phyloP scores from a whole-genome alignment of 148 eudicot species.

The Vaccinium vitisidaea region DNA sequence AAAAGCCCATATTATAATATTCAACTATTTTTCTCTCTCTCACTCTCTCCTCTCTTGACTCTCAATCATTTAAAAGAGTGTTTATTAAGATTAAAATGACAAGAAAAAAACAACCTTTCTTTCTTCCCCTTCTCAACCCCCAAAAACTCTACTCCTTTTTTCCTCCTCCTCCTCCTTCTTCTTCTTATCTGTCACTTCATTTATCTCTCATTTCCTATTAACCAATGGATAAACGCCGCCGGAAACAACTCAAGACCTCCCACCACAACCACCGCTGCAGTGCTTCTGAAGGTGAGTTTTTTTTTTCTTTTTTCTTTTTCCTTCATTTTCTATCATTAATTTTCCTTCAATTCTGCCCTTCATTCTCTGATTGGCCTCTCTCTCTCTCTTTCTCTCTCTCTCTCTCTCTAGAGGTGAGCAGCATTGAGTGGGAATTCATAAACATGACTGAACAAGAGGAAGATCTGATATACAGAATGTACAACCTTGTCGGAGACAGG shows the following conservation, averaged over 20 bases:
- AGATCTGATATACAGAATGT: slow-evolving; percentile 42
- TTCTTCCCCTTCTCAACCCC: background rate
- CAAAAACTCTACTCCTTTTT: background rate
- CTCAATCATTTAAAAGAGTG: background rate
- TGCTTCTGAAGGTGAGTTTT: slow-evolving; percentile 17
- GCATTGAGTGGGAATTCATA: slow-evolving; percentile 38
- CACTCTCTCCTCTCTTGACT: background rate
- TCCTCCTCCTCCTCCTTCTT: too few species aligned
- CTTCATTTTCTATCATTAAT: background rate
- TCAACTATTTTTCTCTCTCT: background rate
- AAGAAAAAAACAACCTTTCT: background rate
- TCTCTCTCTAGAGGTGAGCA: slow-evolving; percentile 33
- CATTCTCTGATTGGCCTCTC: background rate
- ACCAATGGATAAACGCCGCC: slow-evolving; percentile 16
- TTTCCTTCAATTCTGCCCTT: background rate
- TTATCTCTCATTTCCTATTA: background rate
- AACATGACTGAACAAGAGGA: slow-evolving; percentile 44
- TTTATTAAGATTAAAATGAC: background rate
- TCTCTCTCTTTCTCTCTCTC: background rate
- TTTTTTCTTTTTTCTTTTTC: background rate
- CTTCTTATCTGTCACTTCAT: background rate
- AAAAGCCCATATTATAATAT: background rate
- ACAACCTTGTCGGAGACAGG: slow-evolving; percentile 51
- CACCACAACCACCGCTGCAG: background rate
- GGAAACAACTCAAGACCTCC: slow-evolving; percentile 19